Base-by-base conservation (phyloP, 768 basidiomycete species). In the Boletus coccyginus region DNA sequence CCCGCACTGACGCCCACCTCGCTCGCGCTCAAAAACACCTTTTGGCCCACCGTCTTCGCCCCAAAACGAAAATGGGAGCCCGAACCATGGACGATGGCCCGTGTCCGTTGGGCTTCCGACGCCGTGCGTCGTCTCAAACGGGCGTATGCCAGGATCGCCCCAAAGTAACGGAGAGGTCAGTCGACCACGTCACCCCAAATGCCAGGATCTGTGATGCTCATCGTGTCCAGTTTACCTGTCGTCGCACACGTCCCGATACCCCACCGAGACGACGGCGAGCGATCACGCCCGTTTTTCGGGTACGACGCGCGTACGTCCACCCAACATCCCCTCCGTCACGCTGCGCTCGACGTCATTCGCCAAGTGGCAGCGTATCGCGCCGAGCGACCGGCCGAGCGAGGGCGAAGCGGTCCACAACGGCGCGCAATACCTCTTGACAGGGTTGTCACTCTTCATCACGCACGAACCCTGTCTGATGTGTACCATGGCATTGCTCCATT, bases 401-500 rank as follows among this genome's bases (percentile, higher is more conserved):
- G 33, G 21, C 9, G 73, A 67, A 9, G 59, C 57, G 24, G 40
- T 57, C 40, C 70, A 64, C 52, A 92, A 91, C 62, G 88, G 91
- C 14, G 75, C 86, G 2, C 87, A 90, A 66, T 99, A 99, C 72
- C 86, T 98, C 43, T 79, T 98, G 27, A 98, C 94, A 0, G 85
- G 86, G 3, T 80, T 86, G 17, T 84, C 86, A 1, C 77, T 98
- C 27, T 98, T 98, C 75, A 83, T 85, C 51, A 92, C 93, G 11
- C 96, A 99, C 72, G 97, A 99, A 64, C 97, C 97, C 0, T 99
- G 97, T 63, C 81, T 99, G 54, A 94, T 98, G 92, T 99, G 97
- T 70, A 84, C 87, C 64, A 99, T 99, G 97, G 92, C 94, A 3
- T 74, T 98, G 21, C 75, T 97, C 7, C 97, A 99, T 72, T 94